Evolutionary conservation across 306 rosid species (phyloP), one percentile per base, ranked within the genome.

Genomic region (Vigna nakashimae): DNA sequence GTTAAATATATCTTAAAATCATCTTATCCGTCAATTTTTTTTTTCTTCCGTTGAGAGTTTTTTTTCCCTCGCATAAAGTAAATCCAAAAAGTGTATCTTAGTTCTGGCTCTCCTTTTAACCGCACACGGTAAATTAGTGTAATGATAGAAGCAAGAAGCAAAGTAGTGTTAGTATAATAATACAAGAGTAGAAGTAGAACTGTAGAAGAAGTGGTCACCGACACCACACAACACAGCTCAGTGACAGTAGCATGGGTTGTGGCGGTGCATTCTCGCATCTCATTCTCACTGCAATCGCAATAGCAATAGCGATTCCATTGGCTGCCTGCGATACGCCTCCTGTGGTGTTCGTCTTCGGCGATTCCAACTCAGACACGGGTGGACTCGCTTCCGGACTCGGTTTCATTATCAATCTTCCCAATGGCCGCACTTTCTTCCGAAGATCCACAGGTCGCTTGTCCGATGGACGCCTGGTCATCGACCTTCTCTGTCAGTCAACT

Each of bases 331-430:
- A 20, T 22, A 75, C 59, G 36, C 62, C 82, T 40, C 90, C 92
- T 0, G 53, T 84, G 17, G 24, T 94, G 71, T 92, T 94, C 78
- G 95, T 86, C 70, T 90, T 94, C 76, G 98, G 98, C 1, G 98
- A 94, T 82, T 94, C 98, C 28, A 94, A 94, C 91, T 94, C 98
- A 49, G 98, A 94, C 86, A 94, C 98, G 1, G 98, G 98, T 18
- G 98, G 97, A 74, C 93, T 94, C 75, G 84, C 78, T 7, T 88
- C 98, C 3, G 98, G 97, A 22, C 97, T 94, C 78, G 98, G 98
- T 63, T 94, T 84, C 83, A 87, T 92, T 1, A 74, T 94, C 65
- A 85, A 85, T 46, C 84, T 60, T 15, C 97, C 98, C 28, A 88
- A 94, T 77, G 98, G 97, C 64, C 95, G 97, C 24, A 49, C 89